Conservation (phyloP, 2,329 filamentous ascomycete species). For the Didymella exigua region DNA sequence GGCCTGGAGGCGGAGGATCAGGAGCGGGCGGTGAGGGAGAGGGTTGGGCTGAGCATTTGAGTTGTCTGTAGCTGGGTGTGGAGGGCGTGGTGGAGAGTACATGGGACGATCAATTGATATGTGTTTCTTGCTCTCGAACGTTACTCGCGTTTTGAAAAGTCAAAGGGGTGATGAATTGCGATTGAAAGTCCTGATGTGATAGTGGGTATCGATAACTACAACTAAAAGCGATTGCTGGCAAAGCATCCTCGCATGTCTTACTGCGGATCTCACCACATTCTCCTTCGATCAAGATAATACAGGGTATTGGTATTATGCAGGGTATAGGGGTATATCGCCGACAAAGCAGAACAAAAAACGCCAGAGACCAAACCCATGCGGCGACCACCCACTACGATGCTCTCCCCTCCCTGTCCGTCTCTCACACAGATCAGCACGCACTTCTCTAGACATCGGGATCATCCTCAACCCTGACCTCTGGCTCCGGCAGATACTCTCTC, state of each 20-base stretch:
- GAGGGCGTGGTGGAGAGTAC: no score
- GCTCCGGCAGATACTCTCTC: slow-evolving; percentile 43
- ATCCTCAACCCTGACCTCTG: slow-evolving; percentile 16
- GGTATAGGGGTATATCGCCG: slow-evolving; percentile 27
- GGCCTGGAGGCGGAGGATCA: slow-evolving; percentile 1
- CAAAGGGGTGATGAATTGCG: not conserved
- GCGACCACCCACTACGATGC: not conserved
- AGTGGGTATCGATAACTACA: not conserved
- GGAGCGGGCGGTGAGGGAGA: slow-evolving; percentile 24
- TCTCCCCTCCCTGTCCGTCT: not conserved
- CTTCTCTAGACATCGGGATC: slow-evolving; percentile 39
- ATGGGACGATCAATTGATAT: not conserved
- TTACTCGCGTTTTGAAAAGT: no score
- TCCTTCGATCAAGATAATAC: not conserved
- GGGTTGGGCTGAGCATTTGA: slow-evolving; percentile 26
- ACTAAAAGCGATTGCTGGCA: not conserved
- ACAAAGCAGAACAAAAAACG: slow-evolving; percentile 17
- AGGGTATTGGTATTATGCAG: not conserved
- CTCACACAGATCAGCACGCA: no score
- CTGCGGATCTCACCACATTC: not conserved
- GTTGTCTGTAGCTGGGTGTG: no score
- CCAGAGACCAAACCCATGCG: not conserved
- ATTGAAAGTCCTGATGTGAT: not conserved
- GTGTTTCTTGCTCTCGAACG: not conserved
- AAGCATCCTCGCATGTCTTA: not conserved